Evolutionary conservation across 2,329 filamentous ascomycete genomes (phyloP), one percentile per base, ranked within the genome.

Genomic region (Calonectria hawksworthii): DNA sequence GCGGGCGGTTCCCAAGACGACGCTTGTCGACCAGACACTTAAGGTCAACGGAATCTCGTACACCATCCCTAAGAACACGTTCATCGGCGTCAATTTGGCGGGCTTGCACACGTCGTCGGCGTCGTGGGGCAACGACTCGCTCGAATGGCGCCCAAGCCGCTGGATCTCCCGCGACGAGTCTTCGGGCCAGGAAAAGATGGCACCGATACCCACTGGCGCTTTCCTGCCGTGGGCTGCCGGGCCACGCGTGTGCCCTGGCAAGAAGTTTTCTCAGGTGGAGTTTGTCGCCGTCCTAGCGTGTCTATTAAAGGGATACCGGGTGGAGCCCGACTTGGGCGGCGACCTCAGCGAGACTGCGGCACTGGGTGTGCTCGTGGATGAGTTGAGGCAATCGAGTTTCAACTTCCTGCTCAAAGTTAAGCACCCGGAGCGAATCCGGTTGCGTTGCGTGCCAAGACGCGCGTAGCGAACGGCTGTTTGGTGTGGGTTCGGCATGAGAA

Each of bases 191-290:
- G 77, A 79, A 23, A 72, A 71, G 30, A 68, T 77, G 6, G 63
- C 68, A 30, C 23, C 67, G 16, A 72, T 75, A 34, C 66, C 71
- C 2, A 54, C 71, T 1, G 76, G 76, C 28, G 69, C 76, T 30
- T 79, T 77, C 18, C 38, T 79, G 9, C 73, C 73, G 10, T 79
- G 77, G 77, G 72, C 77, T 0, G 77, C 70, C 5, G 77, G 77
- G 11, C 73, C 74, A 0, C 77, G 77, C 23, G 74, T 76, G 1
- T 79, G 77, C 51, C 76, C 76, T 3, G 78, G 78, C 28, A 80
- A 75, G 56, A 79, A 79, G 72, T 80, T 80, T 51, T 80, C 78
- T 0, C 78, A 80, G 30, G 78, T 79, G 6, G 78, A 80, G 28
- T 80, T 80, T 36, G 78, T 80, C 30, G 78, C 78, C 18, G 76